phyloP scores from a whole-genome alignment of 108 stramenopile genomes.

The Stephanodiscus minutulus region DNA sequence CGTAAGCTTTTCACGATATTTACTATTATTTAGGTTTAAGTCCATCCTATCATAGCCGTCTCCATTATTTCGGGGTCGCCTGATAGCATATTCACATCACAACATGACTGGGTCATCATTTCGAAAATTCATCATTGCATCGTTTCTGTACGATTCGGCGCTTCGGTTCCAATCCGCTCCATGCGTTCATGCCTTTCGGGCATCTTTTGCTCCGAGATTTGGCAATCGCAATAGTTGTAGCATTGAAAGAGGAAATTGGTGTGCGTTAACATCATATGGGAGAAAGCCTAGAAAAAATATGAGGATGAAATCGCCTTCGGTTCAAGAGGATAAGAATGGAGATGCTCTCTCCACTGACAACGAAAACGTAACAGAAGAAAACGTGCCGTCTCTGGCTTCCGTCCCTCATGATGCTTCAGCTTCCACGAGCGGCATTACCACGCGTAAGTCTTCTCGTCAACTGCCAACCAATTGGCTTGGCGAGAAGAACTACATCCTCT shows the following conservation, averaged over 20 bases:
- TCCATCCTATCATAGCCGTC: no score
- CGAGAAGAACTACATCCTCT: conserved; percentile 50
- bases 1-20: no score
- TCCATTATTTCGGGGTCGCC: no score
- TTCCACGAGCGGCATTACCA: neutral
- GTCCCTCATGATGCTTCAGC: neutral
- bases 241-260: neutral
- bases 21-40: no score
- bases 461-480: conserved; percentile 50
- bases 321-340: conserved; percentile 3
- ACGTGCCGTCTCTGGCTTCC: neutral
- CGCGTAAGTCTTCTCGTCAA: conserved; percentile 1
- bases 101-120: neutral
- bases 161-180: neutral
- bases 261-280: neutral
- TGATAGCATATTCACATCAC: neutral
- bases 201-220: neutral
- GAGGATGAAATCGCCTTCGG: conserved; percentile 9
- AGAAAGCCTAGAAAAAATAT: neutral
- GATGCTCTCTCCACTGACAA: neutral
- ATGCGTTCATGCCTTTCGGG: neutral
- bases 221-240: neutral
- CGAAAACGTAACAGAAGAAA: neutral
- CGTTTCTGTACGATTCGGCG: neutral
- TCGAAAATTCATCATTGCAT: neutral